Percentiles rank a stretch among this genome's conserved stretches.
Conservation (phyloP, 768 basidiomycete species). For the Boletus rufocinnamomeus region DNA sequence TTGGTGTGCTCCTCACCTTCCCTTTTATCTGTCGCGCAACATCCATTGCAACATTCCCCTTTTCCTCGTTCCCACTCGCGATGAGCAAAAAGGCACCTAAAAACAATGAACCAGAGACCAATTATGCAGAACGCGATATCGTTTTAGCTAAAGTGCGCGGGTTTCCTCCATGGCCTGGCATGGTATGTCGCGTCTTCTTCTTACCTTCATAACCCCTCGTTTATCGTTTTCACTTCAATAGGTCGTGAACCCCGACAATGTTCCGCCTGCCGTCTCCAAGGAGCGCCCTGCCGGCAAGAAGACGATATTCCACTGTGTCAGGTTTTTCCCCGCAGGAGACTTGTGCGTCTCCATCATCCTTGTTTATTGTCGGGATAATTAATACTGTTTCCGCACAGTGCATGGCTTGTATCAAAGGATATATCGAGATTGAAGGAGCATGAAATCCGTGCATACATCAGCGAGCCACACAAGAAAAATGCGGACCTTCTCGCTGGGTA, state of each 20-base stretch:
- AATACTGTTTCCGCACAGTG: conserved; percentile 45
- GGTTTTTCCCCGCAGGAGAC: conserved; percentile 94
- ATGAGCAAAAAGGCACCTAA: conserved; percentile 57
- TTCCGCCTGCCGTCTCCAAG: conserved; percentile 59
- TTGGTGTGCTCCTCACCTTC: conserved; percentile 43
- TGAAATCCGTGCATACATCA: conserved; percentile 85
- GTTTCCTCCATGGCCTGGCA: conserved; percentile 93
- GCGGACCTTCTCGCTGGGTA: conserved; percentile 79
- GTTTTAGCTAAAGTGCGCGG: conserved; percentile 94
- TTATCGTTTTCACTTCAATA: conserved; percentile 36
- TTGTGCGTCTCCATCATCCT: conserved; percentile 61
- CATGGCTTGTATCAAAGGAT: conserved; percentile 84
- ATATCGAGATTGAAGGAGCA: conserved; percentile 73
- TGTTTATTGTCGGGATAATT: conserved; percentile 12
- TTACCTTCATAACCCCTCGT: conserved; percentile 10
- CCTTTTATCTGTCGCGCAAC: conserved; percentile 41
- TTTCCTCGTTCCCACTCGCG: conserved; percentile 18
- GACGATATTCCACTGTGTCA: conserved; percentile 65
- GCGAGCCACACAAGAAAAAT: conserved; percentile 72
- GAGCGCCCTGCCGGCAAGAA: conserved; percentile 79
- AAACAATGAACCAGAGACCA: conserved; percentile 41
- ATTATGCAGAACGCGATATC: conserved; percentile 75
- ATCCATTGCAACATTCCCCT: conserved; percentile 21
- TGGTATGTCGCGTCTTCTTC: conserved; percentile 58
- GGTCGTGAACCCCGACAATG: conserved; percentile 76